Evolutionary conservation across 1,139 yeast species (phyloP), one percentile per base, ranked within the genome.

Genomic region (Nakaseomyces kungkrabaensis): DNA sequence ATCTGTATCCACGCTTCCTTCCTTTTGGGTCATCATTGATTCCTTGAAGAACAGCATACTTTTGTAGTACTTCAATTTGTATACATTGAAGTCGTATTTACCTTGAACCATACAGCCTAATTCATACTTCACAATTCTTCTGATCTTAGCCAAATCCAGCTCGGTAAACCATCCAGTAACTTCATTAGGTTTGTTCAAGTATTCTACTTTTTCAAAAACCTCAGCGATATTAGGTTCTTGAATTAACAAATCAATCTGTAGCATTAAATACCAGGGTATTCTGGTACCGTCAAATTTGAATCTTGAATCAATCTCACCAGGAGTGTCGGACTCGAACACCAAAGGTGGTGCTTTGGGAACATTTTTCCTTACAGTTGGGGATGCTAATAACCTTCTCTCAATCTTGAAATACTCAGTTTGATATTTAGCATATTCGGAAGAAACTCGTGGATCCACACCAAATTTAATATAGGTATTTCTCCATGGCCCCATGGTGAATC

Each of bases 401-500:
- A 66, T 65, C 51, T 66, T 76, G 68, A 89, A 92, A 52, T 85
- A 83, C 65, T 92, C 97, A 34, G 88, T 83, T 68, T 92, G 99
- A 63, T 81, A 88, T 34, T 68, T 68, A 59, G 88, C 83, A 62
- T 70, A 82, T 5, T 75, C 68, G 1, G 70, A 61, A 48, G 81
- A 78, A 1, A 68, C 58, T 45, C 78, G 72, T 0, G 97, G 97
- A 65, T 92, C 87, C 37, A 82, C 72, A 0, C 97, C 97, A 58
- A 81, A 80, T 58, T 72, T 77, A 44, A 88, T 80, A 63, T 84
- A 87, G n/a, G 95, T 79, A 55, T 88, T 88, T 60, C 97, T 75
- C 96, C 96, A 92, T 0, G 98, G 98, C 0, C 99, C 98, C 61
- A 85, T 85, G 34, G 84, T 79, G 65, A 82, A 85, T 40, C 86